These are phyloP conservation scores for Metschnikowia continentalis DNA, from an alignment of 805 yeast species.

Conservation along the genomic window DNA sequence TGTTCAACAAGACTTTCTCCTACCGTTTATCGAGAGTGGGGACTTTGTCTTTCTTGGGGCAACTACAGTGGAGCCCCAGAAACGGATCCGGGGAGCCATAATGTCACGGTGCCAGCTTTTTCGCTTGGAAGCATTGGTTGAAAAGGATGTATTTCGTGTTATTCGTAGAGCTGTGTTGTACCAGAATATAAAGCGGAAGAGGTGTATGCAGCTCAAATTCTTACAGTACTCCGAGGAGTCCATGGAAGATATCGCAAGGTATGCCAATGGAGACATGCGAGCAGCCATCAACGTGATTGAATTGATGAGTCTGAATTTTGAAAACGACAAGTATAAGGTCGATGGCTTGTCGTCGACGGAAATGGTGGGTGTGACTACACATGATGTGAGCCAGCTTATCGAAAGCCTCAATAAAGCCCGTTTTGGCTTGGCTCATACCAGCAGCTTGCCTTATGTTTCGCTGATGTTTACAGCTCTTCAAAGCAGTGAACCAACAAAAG, in stretches of 20 bases:
- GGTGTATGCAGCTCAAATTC: slow-evolving; percentile 5
- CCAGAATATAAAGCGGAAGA: slow-evolving; percentile 27
- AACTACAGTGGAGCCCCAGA: slow-evolving; percentile 74
- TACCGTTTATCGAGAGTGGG: slow-evolving; percentile 84
- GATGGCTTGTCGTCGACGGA: background rate
- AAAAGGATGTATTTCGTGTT: slow-evolving; percentile 49
- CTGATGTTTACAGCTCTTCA: background rate
- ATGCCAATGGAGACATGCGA: slow-evolving; percentile 32
- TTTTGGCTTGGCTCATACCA: background rate
- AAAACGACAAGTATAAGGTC: background rate
- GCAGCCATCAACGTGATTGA: slow-evolving; percentile 32
- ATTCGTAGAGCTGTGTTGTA: slow-evolving; percentile 52
- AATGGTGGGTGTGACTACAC: background rate
- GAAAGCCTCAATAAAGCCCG: background rate
- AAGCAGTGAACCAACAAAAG: background rate
- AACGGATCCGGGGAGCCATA: slow-evolving; percentile 75
- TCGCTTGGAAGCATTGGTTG: slow-evolving; percentile 51
- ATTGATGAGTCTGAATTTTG: slow-evolving; percentile 19
- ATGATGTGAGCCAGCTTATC: background rate
- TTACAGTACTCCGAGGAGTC: slow-evolving; percentile 17
- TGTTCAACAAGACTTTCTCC: slow-evolving; percentile 80
- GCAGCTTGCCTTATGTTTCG: background rate
- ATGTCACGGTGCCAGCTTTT: slow-evolving; percentile 81
- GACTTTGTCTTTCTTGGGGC: slow-evolving; percentile 84
- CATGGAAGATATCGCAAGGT: slow-evolving; percentile 15